phyloP scores from a whole-genome alignment of 1,284 basidiomycete genomes.

The Cryptococcus hybrid region DNA sequence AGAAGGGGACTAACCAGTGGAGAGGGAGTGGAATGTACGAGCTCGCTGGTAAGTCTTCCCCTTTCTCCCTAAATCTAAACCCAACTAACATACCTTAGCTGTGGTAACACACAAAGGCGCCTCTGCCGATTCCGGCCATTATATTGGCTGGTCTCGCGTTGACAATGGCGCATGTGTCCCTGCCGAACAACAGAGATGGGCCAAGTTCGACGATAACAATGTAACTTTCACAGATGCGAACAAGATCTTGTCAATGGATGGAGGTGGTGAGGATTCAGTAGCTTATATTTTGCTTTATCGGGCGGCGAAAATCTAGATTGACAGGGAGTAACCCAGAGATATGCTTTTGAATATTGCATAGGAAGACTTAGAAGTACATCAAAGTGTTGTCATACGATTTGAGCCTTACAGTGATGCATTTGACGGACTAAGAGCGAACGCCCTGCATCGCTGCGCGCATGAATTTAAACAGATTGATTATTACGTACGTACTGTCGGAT shows the following conservation, averaged over 20 bases:
- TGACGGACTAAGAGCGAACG: no score
- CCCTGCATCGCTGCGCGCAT: no score
- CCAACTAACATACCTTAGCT: slow-evolving; percentile 52
- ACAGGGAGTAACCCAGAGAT: no score
- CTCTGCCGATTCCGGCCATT: slow-evolving; percentile 83
- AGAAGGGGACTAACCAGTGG: background rate
- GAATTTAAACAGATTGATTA: no score
- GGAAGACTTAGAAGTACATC: no score
- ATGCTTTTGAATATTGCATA: no score
- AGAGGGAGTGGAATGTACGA: slow-evolving; percentile 43
- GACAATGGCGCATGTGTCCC: slow-evolving; percentile 21
- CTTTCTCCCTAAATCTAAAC: background rate
- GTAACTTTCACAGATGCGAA: slow-evolving; percentile 57
- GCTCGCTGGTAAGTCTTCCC: slow-evolving; percentile 41
- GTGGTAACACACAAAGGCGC: slow-evolving; percentile 98
- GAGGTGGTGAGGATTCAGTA: slow-evolving; percentile 75
- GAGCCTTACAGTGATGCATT: no score
- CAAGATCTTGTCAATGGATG: slow-evolving; percentile 77
- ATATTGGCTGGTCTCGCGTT: slow-evolving; percentile 68
- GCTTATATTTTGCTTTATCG: slow-evolving; percentile 85
- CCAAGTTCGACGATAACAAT: slow-evolving; percentile 76
- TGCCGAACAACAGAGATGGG: slow-evolving; percentile 59
- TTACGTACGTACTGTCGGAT: no score
- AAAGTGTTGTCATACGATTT: no score
- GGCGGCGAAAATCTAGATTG: slow-evolving; percentile 37